Evolutionary conservation across 371 early-diverging fungal species (phyloP).

Genomic region (Rhizomucor miehei): DNA sequence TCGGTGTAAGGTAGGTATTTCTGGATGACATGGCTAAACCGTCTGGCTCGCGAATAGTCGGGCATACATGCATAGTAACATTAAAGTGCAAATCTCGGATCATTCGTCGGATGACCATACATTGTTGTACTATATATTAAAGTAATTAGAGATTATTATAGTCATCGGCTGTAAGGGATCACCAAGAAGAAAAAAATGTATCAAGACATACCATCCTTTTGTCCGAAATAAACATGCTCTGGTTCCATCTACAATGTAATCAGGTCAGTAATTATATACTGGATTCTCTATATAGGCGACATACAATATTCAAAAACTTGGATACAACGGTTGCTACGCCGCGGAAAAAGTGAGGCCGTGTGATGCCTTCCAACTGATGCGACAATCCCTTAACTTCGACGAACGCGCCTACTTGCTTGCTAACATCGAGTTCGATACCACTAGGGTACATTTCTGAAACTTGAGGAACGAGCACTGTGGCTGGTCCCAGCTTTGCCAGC

Average conservation of each 20-base stretch:
- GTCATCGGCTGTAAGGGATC: too few species aligned
- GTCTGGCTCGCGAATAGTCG: constrained; percentile 78
- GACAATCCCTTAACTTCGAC: constrained; percentile 88
- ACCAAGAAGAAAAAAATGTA: too few species aligned
- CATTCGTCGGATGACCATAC: constrained; percentile 79
- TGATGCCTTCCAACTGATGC: constrained; percentile 88
- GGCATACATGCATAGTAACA: constrained; percentile 68
- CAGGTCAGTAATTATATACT: background rate
- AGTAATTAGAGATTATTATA: too few species aligned
- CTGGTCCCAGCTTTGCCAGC: constrained; percentile 46
- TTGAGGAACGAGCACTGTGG: constrained; percentile 77
- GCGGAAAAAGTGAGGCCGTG: constrained; percentile 96
- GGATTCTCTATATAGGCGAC: background rate
- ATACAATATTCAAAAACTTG: constrained; percentile 88
- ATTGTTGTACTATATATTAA: constrained; percentile 73
- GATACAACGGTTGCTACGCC: constrained; percentile 96
- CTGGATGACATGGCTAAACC: constrained; percentile 92
- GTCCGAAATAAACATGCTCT: constrained; percentile 86
- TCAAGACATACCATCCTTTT: constrained; percentile 78
- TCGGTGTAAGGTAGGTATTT: constrained; percentile 79
- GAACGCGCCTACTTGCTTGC: constrained; percentile 84
- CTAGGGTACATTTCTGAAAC: constrained; percentile 92
- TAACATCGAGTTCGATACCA: constrained; percentile 78
- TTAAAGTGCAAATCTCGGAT: constrained; percentile 84
- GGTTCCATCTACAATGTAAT: constrained; percentile 59